Evolutionary conservation across 1,284 basidiomycete genomes (phyloP).

Genomic region (Agroathelia rolfsii): DNA sequence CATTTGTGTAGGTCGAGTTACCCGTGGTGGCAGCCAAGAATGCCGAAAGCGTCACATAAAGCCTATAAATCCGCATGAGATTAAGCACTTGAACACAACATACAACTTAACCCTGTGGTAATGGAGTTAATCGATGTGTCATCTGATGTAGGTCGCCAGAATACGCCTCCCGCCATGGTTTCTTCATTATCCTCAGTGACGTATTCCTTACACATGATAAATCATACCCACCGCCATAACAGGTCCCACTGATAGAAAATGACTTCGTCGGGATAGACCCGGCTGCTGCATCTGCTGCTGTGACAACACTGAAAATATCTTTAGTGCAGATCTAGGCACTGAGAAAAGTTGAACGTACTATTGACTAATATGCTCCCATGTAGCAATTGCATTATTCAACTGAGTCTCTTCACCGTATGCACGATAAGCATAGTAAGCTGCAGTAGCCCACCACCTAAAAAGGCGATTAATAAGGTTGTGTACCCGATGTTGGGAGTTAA

Average conservation of each 20-base stretch:
- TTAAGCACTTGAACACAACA: background rate
- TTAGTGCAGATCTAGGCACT: background rate
- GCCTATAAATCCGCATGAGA: conserved; percentile 15
- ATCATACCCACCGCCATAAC: conserved; percentile 27
- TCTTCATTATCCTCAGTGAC: conserved; percentile 14
- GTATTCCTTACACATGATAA: background rate
- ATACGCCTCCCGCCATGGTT: conserved; percentile 41
- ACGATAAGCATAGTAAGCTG: conserved; percentile 36
- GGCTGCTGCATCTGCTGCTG: conserved; percentile 25
- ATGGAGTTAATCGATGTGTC: conserved; percentile 35
- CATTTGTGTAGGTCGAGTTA: conserved; percentile 32
- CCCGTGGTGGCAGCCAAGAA: conserved; percentile 35
- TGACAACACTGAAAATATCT: conserved; percentile 25
- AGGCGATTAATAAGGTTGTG: conserved; percentile 2
- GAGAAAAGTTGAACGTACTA: conserved; percentile 24
- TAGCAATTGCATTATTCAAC: conserved; percentile 32
- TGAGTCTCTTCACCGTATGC: conserved; percentile 32
- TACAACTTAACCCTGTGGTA: conserved; percentile 32
- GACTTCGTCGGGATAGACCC: conserved; percentile 28
- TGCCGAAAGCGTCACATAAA: conserved; percentile 34
- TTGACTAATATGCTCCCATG: conserved; percentile 35
- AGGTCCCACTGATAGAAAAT: conserved; percentile 29
- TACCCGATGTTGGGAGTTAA: background rate
- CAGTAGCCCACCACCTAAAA: conserved; percentile 40
- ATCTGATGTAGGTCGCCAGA: conserved; percentile 34